Evolutionary conservation across 2,329 filamentous ascomycete genomes (phyloP).

Genomic region (Botrytis fabae): DNA sequence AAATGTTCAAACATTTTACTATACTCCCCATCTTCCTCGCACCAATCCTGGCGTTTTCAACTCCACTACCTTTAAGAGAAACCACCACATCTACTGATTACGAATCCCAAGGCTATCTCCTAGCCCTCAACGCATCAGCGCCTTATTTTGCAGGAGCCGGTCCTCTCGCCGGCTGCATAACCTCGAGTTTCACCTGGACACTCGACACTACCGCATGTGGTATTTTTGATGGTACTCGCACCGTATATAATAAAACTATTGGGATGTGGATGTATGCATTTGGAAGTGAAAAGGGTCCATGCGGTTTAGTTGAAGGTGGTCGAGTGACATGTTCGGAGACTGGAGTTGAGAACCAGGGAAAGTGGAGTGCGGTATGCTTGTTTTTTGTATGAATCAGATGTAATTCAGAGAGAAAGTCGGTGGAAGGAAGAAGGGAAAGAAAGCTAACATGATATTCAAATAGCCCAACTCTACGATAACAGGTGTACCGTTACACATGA

Average conservation of each 20-base stretch:
- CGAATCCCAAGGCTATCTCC: conserved; percentile 1
- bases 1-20: background rate
- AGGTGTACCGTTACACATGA: conserved; percentile 5
- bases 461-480: conserved; percentile 17
- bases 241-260: background rate
- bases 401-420: too few relatives aligned
- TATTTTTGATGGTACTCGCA: conserved; percentile 7
- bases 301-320: background rate
- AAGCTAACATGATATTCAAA: background rate
- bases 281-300: background rate
- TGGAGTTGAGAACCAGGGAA: background rate
- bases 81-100: background rate
- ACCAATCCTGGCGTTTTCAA: background rate
- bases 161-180: conserved; percentile 6
- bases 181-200: conserved; percentile 13
- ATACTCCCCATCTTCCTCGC: background rate
- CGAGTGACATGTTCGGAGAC: background rate
- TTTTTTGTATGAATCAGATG: background rate
- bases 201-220: conserved; percentile 2
- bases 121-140: conserved; percentile 8
- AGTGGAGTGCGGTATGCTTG: conserved; percentile 11
- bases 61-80: background rate
- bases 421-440: too few relatives aligned
- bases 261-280: conserved; percentile 19
- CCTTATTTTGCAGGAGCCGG: conserved; percentile 10